Base-by-base conservation (phyloP, 306 rosid genomes). In the Hippophae rhamnoides region DNA sequence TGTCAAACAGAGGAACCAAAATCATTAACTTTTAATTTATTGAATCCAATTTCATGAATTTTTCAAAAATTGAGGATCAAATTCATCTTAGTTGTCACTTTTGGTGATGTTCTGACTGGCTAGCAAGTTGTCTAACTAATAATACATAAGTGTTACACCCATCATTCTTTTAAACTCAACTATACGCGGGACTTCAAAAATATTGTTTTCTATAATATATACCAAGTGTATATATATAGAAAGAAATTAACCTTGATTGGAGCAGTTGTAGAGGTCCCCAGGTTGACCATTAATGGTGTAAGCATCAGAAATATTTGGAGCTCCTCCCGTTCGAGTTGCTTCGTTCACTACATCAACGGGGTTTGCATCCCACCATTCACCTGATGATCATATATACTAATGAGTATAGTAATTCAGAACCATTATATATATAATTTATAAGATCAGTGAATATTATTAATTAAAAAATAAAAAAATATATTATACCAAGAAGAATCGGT, bases 251-350 rank as follows among this genome's bases (percentile, higher is more conserved):
- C 12, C n/a, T 62, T 76, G 73, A 13, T 43, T 63, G 9, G 81
- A 72, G 40, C 78, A 77, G 11, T 46, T 41, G 44, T 64, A 68
- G 8, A 72, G 50, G 26, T 46, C 54, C 6, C 78, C 78, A 1
- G 71, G 77, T 26, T 56, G 65, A 2, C 81, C 78, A 41, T 72
- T 76, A n/a, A 76, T 68, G 10, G 72, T 68, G 60, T 0, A 68
- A 38, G 69, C 68, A 56, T 68, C 58, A 0, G 77, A 67, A 1
- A 6, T 0, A 2, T 54, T 52, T n/a, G 68, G 77, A 25, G 63
- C 68, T 0, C 48, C 71, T 41, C 81, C 74, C 0, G 62, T 57
- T 31, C 48, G 18, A 1, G 25, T 5, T 3, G 73, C 76, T 1
- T 47, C 23, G 6, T 47, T 54, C 12, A 74, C 64, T 13, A 64